Evolutionary conservation across 441 rosid genomes (phyloP), one percentile per base, ranked within the genome.

Genomic region (Raphanus hybrid): DNA sequence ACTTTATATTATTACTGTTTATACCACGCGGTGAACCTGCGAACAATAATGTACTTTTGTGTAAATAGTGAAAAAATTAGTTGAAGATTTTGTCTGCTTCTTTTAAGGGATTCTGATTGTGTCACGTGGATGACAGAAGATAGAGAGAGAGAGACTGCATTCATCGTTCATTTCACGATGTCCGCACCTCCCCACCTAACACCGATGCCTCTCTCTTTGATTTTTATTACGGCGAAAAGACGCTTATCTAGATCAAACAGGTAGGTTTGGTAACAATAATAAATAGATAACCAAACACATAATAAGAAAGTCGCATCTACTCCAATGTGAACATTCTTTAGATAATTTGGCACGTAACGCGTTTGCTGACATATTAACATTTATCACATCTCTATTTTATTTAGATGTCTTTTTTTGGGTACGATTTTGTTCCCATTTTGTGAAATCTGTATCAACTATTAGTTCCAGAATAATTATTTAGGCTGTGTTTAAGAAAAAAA

Each of bases 71-170:
- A 61, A 39, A 39, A 20, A 20, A n/a, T 73, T 52, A 10, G 71
- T 20, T 65, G 77, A 61, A 78, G 69, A 73, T 73, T 37, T 39
- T 61, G 58, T 73, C 54, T 6, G 20, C 74, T 12, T 37, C 10
- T 39, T 27, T 54, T 1, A 12, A 29, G 74, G 66, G 66, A 78
- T 74, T 18, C 20, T 74, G 64, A 69, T 55, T 69, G 54, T 63
- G 55, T 64, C 82, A 74, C 82, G 41, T 78, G 78, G 78, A 64
- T 69, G 78, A 63, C 75, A 79, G 82, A 54, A 15, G 64, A 41
- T 45, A 73, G 67, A 37, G 64, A 71, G 64, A 71, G 48, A 9
- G n/a, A 7, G 71, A 45, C 4, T 34, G 68, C 71, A 74, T 79
- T 69, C 54, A 74, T 69, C 71, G 70, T 74, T 69, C 43, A 74